These are phyloP conservation scores for Trametopsis cervina DNA, from an alignment of 768 basidiomycete species.

Conservation along the genomic window DNA sequence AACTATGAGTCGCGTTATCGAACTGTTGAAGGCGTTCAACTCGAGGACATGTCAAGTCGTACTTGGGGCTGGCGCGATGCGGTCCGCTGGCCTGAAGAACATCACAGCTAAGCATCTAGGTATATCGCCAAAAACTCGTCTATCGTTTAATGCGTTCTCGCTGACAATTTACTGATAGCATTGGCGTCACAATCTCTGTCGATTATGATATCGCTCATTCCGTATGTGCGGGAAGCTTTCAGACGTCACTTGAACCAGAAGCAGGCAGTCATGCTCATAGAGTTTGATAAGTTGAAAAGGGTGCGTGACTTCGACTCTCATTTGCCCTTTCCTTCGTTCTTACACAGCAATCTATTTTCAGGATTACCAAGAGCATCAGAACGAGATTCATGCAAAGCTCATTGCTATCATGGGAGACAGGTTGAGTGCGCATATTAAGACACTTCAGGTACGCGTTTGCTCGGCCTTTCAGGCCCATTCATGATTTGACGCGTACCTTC, in stretches of 20 bases:
- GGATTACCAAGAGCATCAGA: conserved; percentile 99
- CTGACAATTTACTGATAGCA: too few relatives aligned
- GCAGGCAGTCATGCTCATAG: conserved; percentile 94
- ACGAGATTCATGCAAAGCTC: conserved; percentile 96
- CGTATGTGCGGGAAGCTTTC: conserved; percentile 93
- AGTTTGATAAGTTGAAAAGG: conserved; percentile 97
- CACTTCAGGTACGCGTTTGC: conserved; percentile 62
- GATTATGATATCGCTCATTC: conserved; percentile 88
- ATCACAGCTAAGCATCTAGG: conserved; percentile 74
- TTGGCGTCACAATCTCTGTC: conserved; percentile 95
- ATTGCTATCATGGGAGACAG: conserved; percentile 98
- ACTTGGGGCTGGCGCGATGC: conserved; percentile 97
- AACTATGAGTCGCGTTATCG: conserved; percentile 89
- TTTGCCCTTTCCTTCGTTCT: neutral
- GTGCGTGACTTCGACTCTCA: conserved; percentile 37
- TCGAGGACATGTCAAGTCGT: conserved; percentile 98
- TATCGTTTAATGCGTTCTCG: too few relatives aligned
- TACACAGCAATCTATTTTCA: conserved; percentile 24
- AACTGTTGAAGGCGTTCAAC: conserved; percentile 96
- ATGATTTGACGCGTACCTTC: neutral
- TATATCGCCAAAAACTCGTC: conserved; percentile 22
- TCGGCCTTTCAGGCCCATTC: too few relatives aligned
- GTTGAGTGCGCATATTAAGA: conserved; percentile 75
- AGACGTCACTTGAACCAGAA: conserved; percentile 89
- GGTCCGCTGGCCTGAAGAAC: conserved; percentile 93